Evolutionary conservation across 768 basidiomycete species (phyloP).

Genomic region (Phylloporus scabripes): DNA sequence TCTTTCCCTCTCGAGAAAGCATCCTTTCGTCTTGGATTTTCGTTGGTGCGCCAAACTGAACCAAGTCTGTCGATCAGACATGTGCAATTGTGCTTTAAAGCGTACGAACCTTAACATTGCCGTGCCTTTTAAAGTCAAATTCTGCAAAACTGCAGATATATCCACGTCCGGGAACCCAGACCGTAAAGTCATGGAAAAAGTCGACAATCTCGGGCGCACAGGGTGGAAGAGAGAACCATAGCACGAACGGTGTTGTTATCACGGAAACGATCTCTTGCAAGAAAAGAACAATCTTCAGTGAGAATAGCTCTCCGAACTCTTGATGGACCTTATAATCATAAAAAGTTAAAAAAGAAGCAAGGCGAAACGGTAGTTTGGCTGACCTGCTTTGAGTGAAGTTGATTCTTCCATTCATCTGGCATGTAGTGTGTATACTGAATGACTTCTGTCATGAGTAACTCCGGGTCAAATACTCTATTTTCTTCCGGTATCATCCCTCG

Average conservation of each 20-base stretch:
- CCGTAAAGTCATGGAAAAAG: slow-evolving; percentile 97
- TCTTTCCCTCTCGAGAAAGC: slow-evolving; percentile 90
- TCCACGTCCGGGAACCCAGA: slow-evolving; percentile 93
- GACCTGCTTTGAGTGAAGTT: slow-evolving; percentile 85
- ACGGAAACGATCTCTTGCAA: slow-evolving; percentile 86
- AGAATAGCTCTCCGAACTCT: slow-evolving; percentile 88
- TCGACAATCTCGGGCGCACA: slow-evolving; percentile 92
- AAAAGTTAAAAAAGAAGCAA: slow-evolving; percentile 1
- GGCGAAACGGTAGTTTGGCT: slow-evolving; percentile 2
- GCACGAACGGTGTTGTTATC: slow-evolving; percentile 86
- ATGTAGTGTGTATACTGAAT: slow-evolving; percentile 94
- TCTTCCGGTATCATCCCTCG: slow-evolving; percentile 96
- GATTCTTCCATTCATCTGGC: slow-evolving; percentile 87
- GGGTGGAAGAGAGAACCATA: slow-evolving; percentile 86
- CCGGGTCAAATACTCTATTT: slow-evolving; percentile 90
- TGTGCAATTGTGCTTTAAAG: not conserved
- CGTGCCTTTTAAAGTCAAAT: slow-evolving; percentile 94
- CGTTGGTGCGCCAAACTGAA: slow-evolving; percentile 80
- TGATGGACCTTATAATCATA: slow-evolving; percentile 63
- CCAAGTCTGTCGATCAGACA: not conserved
- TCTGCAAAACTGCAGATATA: slow-evolving; percentile 98
- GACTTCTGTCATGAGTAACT: slow-evolving; percentile 86
- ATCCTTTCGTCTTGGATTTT: slow-evolving; percentile 63
- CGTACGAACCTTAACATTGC: slow-evolving; percentile 72
- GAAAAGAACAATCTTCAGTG: slow-evolving; percentile 89